phyloP scores from a whole-genome alignment of 2,329 filamentous ascomycete genomes.

The Xylaria sp. region DNA sequence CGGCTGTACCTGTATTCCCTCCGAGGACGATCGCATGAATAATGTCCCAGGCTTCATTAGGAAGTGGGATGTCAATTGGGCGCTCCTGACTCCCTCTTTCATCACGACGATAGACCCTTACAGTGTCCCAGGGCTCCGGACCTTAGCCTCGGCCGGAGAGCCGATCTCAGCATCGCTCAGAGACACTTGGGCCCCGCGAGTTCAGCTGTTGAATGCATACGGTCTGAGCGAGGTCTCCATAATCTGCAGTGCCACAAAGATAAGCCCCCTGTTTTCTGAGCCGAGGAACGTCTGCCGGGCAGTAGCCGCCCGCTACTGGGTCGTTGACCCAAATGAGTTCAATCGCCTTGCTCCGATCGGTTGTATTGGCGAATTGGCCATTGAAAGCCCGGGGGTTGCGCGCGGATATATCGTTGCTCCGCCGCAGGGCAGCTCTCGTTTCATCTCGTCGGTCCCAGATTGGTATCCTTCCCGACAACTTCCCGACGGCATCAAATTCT shows the following conservation, averaged over 20 bases:
- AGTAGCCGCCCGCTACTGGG: slow-evolving; percentile 16
- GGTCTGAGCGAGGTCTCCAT: slow-evolving; percentile 13
- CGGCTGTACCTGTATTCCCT: slow-evolving; percentile 20
- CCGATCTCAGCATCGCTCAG: neutral
- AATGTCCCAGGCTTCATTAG: slow-evolving; percentile 14
- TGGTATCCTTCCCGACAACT: slow-evolving; percentile 11
- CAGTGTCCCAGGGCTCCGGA: slow-evolving; percentile 10
- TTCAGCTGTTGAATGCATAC: slow-evolving; percentile 17
- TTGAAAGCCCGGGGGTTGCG: slow-evolving; percentile 12
- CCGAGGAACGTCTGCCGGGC: slow-evolving; percentile 4
- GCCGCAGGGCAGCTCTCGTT: neutral
- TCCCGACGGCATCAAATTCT: slow-evolving; percentile 9
- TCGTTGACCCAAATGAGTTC: slow-evolving; percentile 4
- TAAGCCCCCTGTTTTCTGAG: neutral
- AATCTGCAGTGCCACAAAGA: slow-evolving; percentile 1
- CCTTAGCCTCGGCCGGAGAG: slow-evolving; percentile 18
- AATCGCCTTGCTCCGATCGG: slow-evolving; percentile 15
- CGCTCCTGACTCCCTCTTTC: slow-evolving; percentile 15
- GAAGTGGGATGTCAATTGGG: slow-evolving; percentile 9
- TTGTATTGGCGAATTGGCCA: slow-evolving; percentile 13
- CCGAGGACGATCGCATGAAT: slow-evolving; percentile 18
- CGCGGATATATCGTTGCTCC: slow-evolving; percentile 11
- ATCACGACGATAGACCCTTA: slow-evolving; percentile 5
- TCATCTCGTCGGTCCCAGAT: neutral
- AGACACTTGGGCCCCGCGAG: slow-evolving; percentile 10